Evolutionary conservation across 2,329 filamentous ascomycete genomes (phyloP).

Genomic region (Emergomyces pasteurianus): DNA sequence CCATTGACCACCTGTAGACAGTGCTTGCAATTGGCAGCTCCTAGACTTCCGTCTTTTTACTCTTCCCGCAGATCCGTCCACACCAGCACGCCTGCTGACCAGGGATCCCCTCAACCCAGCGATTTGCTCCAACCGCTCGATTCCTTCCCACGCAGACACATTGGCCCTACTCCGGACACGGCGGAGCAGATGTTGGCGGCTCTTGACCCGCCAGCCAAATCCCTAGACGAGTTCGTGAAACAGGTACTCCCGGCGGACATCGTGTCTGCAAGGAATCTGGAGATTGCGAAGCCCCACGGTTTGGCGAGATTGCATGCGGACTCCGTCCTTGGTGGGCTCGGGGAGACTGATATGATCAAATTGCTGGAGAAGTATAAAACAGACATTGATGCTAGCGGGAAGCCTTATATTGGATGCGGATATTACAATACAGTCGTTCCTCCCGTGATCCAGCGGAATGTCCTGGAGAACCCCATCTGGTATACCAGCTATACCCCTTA

Average conservation of each 20-base stretch:
- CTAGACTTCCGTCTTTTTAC: conserved; percentile 4
- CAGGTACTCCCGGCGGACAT: conserved; percentile 76
- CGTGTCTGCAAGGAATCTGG: conserved; percentile 52
- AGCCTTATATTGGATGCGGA: conserved; percentile 67
- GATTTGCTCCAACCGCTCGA: conserved; percentile 37
- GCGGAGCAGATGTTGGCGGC: conserved; percentile 66
- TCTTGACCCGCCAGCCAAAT: conserved; percentile 60
- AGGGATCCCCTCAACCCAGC: conserved; percentile 41
- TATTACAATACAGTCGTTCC: conserved; percentile 83
- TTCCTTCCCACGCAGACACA: conserved; percentile 69
- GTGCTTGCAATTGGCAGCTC: conserved; percentile 18
- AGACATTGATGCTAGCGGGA: conserved; percentile 51
- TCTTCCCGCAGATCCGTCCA: conserved; percentile 47
- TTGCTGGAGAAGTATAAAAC: conserved; percentile 30
- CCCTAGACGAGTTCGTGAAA: conserved; percentile 69
- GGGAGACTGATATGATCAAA: conserved; percentile 33
- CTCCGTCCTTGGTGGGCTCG: conserved; percentile 33
- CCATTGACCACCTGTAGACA: conserved; percentile 21
- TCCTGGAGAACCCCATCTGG: conserved; percentile 88
- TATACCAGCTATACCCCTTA: conserved; percentile 98
- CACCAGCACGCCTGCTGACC: conserved; percentile 82
- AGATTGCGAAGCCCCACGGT: conserved; percentile 39
- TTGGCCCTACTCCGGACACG: conserved; percentile 63
- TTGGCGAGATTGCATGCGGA: conserved; percentile 30
- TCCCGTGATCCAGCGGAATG: conserved; percentile 81